Evolutionary conservation across 2,329 filamentous ascomycete genomes (phyloP).

Genomic region (Blastomyces parvus): DNA sequence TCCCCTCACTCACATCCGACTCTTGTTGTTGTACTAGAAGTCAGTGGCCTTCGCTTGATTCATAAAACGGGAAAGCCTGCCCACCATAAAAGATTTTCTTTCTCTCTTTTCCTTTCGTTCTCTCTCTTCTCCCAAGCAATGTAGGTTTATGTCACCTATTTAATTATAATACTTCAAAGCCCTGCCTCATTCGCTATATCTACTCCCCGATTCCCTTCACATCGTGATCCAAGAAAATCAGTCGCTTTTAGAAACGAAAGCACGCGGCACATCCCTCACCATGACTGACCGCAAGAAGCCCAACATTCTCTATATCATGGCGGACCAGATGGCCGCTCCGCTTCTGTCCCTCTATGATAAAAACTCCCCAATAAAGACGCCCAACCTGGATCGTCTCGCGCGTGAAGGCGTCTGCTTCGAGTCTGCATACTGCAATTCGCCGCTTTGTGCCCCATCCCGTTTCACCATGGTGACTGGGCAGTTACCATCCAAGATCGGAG

Average conservation of each 20-base stretch:
- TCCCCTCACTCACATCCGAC: neutral
- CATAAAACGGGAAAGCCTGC: neutral
- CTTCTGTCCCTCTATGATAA: conserved; percentile 87
- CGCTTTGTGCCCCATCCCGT: conserved; percentile 81
- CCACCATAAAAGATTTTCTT: neutral
- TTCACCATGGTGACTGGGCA: conserved; percentile 93
- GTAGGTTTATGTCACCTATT: neutral
- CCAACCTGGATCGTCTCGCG: conserved; percentile 75
- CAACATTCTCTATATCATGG: conserved; percentile 91
- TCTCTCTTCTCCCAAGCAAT: neutral
- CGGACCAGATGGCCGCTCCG: conserved; percentile 85
- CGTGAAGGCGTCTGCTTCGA: conserved; percentile 79
- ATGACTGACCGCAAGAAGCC: conserved; percentile 42
- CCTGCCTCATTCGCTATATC: neutral
- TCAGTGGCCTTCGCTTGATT: neutral
- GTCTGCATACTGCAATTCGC: conserved; percentile 88
- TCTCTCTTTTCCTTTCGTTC: neutral
- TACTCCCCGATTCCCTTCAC: too few species aligned
- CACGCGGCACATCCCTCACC: neutral
- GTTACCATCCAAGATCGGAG: conserved; percentile 81
- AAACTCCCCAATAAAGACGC: conserved; percentile 81
- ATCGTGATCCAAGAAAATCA: neutral
- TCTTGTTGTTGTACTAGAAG: neutral
- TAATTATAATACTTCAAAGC: neutral
- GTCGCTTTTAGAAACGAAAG: neutral